These are phyloP conservation scores for Acrodontium crateriforme DNA, from an alignment of 2,329 filamentous ascomycete species.

Conservation along the genomic window DNA sequence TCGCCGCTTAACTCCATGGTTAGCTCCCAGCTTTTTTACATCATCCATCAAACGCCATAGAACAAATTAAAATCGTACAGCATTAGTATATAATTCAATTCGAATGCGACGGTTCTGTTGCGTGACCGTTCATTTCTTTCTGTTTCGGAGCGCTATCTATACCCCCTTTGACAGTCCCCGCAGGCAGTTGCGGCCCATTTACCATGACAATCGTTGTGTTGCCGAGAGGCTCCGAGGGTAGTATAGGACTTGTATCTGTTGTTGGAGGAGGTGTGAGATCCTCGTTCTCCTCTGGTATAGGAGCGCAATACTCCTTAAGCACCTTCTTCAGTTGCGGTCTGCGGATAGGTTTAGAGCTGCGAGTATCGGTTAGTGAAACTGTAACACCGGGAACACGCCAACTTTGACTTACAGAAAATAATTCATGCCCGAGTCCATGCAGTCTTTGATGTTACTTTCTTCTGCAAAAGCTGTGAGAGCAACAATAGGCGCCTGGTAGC, in stretches of 20 bases:
- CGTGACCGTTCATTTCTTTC: too few relatives aligned
- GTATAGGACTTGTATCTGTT: too few relatives aligned
- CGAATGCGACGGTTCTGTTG: too few relatives aligned
- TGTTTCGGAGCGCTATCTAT: too few relatives aligned
- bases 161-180: too few relatives aligned
- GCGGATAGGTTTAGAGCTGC: slow-evolving; percentile 48
- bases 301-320: slow-evolving; percentile 64
- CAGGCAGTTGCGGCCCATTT: too few relatives aligned
- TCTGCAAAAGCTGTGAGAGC: slow-evolving; percentile 83
- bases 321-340: slow-evolving; percentile 78
- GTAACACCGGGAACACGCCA: not conserved
- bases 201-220: not conserved
- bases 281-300: slow-evolving; percentile 57
- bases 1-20: too few relatives aligned
- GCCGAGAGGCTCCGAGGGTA: not conserved
- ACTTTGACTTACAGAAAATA: slow-evolving; percentile 50
- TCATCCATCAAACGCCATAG: too few relatives aligned
- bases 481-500: slow-evolving; percentile 78
- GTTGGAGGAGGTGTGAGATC: slow-evolving; percentile 3
- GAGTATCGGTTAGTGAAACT: not conserved
- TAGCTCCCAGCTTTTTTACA: too few relatives aligned
- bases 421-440: slow-evolving; percentile 79
- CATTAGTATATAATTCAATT: too few relatives aligned
- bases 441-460: slow-evolving; percentile 55
- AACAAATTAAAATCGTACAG: too few relatives aligned